Evolutionary conservation across 768 basidiomycete species (phyloP).

Genomic region (Xerocomellus chrysenteron): DNA sequence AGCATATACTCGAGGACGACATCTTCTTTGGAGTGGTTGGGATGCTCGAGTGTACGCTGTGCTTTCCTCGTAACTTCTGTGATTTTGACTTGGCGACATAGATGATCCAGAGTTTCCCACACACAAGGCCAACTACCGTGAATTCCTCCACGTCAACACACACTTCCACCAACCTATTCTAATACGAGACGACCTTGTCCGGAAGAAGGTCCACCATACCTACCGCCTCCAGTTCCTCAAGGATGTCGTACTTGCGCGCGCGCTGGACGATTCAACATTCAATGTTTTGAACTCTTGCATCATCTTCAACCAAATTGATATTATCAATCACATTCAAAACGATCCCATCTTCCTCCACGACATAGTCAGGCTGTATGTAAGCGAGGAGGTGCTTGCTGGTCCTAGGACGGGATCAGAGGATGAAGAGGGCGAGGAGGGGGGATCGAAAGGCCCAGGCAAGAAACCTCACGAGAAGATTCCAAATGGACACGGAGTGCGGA

Average conservation of each 20-base stretch:
- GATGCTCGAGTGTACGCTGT: constrained; percentile 90
- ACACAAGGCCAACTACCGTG: constrained; percentile 97
- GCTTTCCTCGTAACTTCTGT: constrained; percentile 2
- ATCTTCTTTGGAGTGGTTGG: constrained; percentile 91
- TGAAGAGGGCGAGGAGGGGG: constrained; percentile 24
- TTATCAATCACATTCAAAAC: constrained; percentile 84
- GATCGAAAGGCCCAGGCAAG: constrained; percentile 32
- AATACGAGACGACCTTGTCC: constrained; percentile 71
- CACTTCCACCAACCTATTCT: constrained; percentile 87
- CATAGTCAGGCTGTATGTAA: constrained; percentile 73
- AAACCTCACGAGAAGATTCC: constrained; percentile 43
- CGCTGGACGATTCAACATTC: constrained; percentile 94
- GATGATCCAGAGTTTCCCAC: constrained; percentile 96
- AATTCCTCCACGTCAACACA: constrained; percentile 82
- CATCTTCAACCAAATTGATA: constrained; percentile 99
- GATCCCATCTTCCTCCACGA: constrained; percentile 75
- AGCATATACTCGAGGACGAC: constrained; percentile 92
- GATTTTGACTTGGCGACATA: constrained; percentile 33
- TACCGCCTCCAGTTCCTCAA: constrained; percentile 97
- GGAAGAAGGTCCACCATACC: constrained; percentile 92
- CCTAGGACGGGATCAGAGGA: constrained; percentile 32
- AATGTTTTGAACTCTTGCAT: constrained; percentile 96
- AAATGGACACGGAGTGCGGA: constrained; percentile 28
- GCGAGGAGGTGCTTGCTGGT: constrained; percentile 60
- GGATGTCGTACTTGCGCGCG: constrained; percentile 94